A percentile compares a stretch with the other conserved stretches of the same genome.
phyloP scores from a whole-genome alignment of 768 basidiomycete species.

The Clathrus columnatus region DNA sequence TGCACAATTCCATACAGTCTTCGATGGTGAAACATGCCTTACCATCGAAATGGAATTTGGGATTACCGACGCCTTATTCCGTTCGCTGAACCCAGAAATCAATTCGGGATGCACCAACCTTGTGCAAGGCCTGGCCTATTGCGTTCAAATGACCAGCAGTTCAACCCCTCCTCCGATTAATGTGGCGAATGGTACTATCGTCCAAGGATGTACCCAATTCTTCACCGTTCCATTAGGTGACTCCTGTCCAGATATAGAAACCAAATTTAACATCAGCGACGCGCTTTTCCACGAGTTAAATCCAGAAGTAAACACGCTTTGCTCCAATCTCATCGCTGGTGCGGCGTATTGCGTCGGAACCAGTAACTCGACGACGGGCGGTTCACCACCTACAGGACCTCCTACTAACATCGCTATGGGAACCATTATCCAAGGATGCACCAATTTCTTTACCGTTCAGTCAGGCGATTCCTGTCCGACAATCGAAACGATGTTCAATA shows the following conservation, averaged over 20 bases:
- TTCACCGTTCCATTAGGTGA: neutral
- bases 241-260: neutral
- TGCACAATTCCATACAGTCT: too few relatives aligned
- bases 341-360: neutral
- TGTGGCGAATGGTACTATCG: neutral
- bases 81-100: too few relatives aligned
- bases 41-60: too few relatives aligned
- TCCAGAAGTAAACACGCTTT: slow-evolving; percentile 4
- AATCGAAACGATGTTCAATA: neutral
- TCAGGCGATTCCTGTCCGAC: neutral
- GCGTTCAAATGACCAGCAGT: too few relatives aligned
- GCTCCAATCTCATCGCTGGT: neutral
- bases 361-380: neutral
- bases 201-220: neutral
- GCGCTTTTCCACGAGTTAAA: neutral
- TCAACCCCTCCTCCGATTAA: too few relatives aligned
- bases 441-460: neutral
- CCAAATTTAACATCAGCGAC: neutral
- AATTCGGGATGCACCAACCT: too few relatives aligned
- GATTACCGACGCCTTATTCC: too few relatives aligned
- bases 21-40: too few relatives aligned
- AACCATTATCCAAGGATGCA: neutral
- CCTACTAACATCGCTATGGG: neutral
- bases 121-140: too few relatives aligned
- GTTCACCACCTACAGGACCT: neutral